A percentile compares a stretch with the other conserved stretches of the same genome.
Conservation (phyloP, 768 basidiomycete genomes). For the Auriscalpium vulgare region DNA sequence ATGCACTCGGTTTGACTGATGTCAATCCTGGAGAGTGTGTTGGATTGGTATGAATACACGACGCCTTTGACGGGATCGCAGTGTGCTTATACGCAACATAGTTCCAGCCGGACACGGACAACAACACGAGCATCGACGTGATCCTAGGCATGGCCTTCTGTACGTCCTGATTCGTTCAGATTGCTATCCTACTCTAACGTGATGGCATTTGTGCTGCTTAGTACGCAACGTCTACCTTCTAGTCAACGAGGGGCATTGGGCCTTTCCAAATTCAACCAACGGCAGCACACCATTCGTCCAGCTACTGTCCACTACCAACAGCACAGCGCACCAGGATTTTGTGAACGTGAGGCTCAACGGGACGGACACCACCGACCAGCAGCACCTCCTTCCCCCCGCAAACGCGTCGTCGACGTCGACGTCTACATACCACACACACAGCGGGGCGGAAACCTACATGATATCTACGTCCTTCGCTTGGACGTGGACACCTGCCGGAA, state of each 20-base stretch:
- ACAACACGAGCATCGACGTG: constrained; percentile 53
- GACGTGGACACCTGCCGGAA: no score
- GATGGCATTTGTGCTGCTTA: constrained; percentile 17
- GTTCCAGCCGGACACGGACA: constrained; percentile 59
- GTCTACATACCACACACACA: no score
- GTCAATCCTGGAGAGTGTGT: constrained; percentile 19
- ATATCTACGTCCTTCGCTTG: no score
- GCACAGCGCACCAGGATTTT: background rate
- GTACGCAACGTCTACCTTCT: constrained; percentile 60
- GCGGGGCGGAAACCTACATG: no score
- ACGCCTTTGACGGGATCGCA: background rate
- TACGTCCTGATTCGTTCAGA: constrained; percentile 22
- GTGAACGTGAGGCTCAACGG: background rate
- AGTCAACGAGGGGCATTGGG: constrained; percentile 46
- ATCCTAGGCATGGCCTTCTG: constrained; percentile 69
- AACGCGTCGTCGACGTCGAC: no score
- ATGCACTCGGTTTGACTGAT: constrained; percentile 11
- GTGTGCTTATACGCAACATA: constrained; percentile 17
- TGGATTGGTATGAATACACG: constrained; percentile 32
- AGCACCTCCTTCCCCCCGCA: background rate
- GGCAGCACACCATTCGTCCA: constrained; percentile 20
- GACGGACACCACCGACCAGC: background rate
- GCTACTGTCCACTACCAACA: background rate
- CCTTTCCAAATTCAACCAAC: constrained; percentile 37
- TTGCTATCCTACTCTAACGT: background rate